A percentile compares a stretch with the other conserved stretches of the same genome.
phyloP scores from a whole-genome alignment of 2,329 filamentous ascomycete species.

The Epichloe uncinata region DNA sequence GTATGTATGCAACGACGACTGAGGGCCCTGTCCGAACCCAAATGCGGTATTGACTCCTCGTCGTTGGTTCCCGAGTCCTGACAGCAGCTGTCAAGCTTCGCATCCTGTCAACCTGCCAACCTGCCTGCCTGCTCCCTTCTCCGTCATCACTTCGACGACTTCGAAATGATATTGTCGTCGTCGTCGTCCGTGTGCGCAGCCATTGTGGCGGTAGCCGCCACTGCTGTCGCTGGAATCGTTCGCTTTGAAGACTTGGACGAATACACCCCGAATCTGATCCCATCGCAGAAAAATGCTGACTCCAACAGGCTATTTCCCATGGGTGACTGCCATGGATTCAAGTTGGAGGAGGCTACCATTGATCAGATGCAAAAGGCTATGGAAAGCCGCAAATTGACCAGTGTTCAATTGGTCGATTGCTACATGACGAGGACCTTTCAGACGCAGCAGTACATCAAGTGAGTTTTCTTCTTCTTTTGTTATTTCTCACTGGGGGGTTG shows the following conservation, averaged over 20 bases:
- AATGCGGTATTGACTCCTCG: background rate
- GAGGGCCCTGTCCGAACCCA: too few relatives aligned
- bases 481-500: background rate
- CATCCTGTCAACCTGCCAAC: background rate
- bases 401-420: conserved; percentile 45
- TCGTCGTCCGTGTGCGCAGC: background rate
- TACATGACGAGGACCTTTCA: conserved; percentile 49
- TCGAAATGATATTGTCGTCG: background rate
- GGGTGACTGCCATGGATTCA: conserved; percentile 44
- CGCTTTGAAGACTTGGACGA: conserved; percentile 8
- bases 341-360: conserved; percentile 56
- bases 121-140: background rate
- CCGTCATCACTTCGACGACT: background rate
- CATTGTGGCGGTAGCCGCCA: background rate
- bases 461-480: conserved; percentile 8
- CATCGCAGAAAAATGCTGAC: conserved; percentile 22
- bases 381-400: conserved; percentile 38
- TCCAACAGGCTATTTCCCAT: conserved; percentile 42
- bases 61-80: background rate
- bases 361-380: conserved; percentile 51
- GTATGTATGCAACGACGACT: background rate
- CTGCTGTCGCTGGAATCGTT: background rate
- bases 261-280: conserved; percentile 19
- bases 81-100: background rate
- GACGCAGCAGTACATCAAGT: conserved; percentile 53